Base-by-base conservation (phyloP, 805 yeast genomes). In the Nakazawaea siamensis region DNA sequence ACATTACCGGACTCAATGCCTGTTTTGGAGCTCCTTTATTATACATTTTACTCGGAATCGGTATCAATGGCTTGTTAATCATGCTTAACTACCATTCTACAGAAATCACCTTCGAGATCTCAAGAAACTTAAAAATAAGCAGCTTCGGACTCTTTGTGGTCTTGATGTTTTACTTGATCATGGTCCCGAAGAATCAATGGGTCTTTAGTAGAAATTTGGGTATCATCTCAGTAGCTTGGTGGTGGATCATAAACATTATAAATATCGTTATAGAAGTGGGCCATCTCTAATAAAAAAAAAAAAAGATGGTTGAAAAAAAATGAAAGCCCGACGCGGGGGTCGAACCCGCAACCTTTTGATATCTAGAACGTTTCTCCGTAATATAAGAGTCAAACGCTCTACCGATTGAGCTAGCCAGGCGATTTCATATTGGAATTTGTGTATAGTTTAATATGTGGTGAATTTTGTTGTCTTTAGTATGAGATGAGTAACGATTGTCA, bases 11-110 rank as follows among this genome's bases (percentile, higher is more conserved):
- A 0, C 49, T 72, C 7, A 67, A 66, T 43, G 64, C 78, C 1
- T 70, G 77, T 43, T 57, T 71, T 38, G 78, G 79, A 1, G 66
- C 78, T 1, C 76, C 76, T 0, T 50, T 72, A 11, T 45, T 72
- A 11, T 57, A 68, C 28, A 62, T 68, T 7, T 50, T 71, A 40
- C 48, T 70, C 14, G 79, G 78, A 2, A 55, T 72, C 15, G 79
- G 79, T 0, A 45, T 63, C 11, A 70, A 69, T 46, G 66, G 73
- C 2, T 42, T 58, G 25, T 44, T 62, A 4, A 48, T 58, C 21
- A 40, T 40, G 33, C n/a, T 46, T 1, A 8, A 17, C 9, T 37
- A 39, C 1, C 14, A 33, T 41, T 2, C 15, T 4, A n/a, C n/a
- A n/a, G 15, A 14, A 7, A 50, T 70, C 24, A 45, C 47, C 3